Base-by-base conservation (phyloP, 2,329 filamentous ascomycete species). In the Hypoxylon sp. region DNA sequence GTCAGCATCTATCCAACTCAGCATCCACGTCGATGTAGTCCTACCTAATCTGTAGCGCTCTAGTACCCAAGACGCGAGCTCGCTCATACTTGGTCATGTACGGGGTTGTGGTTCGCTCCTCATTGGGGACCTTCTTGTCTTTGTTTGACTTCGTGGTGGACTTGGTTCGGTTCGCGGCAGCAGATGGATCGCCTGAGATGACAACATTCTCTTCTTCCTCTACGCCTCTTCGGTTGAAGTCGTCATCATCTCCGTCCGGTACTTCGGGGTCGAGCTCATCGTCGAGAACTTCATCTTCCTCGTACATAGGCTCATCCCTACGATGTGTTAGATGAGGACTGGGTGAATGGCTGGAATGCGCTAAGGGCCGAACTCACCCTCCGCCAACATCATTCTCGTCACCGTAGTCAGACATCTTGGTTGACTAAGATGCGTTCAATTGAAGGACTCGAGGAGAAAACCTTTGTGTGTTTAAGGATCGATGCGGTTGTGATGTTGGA, bases 61-160 rank as follows among this genome's bases (percentile, higher is more conserved):
- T 87, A 43, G 96, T 98, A 51, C 96, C 96, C 71, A 99, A 83
- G 65, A 99, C 95, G 77, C 96, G 90, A 70, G 96, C 96, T 75
- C 91, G 89, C 86, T 99, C 96, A 82, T 99, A 99, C 84, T 99
- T 99, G 73, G 96, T 99, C 95, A 99, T 97, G 83, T 98, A 99
- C 2, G 95, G 96, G 28, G 96, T 99, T 7, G 96, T 99, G 23
- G 89, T 92, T 75, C 96, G 90, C 82, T 97, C 89, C 72, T 94
- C 92, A 73, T 93, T 92, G 62, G 94, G 88, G 53, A 99, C 95
- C 83, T 93, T 97, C 87, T 97, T 98, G 82, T 94, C 88, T 77
- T 89, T 90, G 76, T 86, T 82, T 52, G 84, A 83, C 77, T 86
- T 87, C 58, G 87, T 85, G 73, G 80, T 83, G 61, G 81, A 81